Evolutionary conservation across 1,284 basidiomycete species (phyloP).

Genomic region (Anthracocystis walkeri): DNA sequence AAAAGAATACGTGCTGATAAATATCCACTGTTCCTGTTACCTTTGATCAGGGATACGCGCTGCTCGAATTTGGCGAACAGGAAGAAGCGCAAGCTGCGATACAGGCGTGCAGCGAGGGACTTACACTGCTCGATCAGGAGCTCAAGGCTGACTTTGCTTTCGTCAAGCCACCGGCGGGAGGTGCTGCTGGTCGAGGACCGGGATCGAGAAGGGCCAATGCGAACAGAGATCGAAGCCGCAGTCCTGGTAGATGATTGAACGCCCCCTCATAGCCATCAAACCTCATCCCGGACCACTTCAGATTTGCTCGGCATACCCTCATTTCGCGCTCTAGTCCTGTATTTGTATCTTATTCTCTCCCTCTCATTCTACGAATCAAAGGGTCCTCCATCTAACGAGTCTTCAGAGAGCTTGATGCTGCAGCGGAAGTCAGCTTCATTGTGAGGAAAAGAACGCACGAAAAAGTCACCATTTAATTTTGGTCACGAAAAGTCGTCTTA

Average conservation of each 20-base stretch:
- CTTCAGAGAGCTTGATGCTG: too few species aligned
- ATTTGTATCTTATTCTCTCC: neutral
- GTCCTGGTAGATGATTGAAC: constrained; percentile 29
- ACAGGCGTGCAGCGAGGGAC: constrained; percentile 82
- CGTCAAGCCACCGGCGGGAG: constrained; percentile 79
- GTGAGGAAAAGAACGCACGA: neutral
- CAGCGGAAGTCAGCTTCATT: neutral
- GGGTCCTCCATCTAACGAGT: neutral
- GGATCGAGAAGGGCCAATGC: constrained; percentile 27
- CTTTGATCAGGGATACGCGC: constrained; percentile 60
- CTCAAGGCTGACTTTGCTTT: constrained; percentile 96
- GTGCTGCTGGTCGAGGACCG: constrained; percentile 3
- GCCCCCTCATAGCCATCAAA: neutral
- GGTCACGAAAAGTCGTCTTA: neutral
- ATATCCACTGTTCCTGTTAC: neutral
- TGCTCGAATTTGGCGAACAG: constrained; percentile 95
- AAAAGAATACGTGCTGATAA: neutral
- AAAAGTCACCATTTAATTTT: neutral
- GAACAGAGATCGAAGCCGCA: constrained; percentile 43
- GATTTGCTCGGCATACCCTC: neutral
- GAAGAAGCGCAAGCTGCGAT: constrained; percentile 93
- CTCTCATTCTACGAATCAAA: neutral
- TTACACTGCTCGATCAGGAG: constrained; percentile 84
- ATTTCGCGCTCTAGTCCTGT: neutral
- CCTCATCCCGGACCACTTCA: neutral